Evolutionary conservation across 768 basidiomycete genomes (phyloP).

Genomic region (Phanerochaete carnosa): DNA sequence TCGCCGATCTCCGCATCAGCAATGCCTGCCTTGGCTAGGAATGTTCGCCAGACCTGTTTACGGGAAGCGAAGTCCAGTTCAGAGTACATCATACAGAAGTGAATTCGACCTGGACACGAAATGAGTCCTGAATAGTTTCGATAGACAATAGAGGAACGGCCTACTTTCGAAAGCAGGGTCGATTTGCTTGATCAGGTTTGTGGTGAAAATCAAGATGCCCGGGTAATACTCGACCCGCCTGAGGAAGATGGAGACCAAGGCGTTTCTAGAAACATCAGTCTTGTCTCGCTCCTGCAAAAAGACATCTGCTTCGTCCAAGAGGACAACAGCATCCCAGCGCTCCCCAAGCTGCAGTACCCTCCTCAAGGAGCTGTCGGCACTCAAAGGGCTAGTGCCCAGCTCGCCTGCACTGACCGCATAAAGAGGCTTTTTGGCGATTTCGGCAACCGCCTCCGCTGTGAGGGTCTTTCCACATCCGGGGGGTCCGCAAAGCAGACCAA

Average conservation of each 20-base stretch:
- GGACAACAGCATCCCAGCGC: slow-evolving; percentile 32
- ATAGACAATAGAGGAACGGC: slow-evolving; percentile 1
- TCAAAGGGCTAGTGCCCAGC: slow-evolving; percentile 26
- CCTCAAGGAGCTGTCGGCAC: slow-evolving; percentile 22
- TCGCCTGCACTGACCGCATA: slow-evolving; percentile 32
- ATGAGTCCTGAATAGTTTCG: not conserved
- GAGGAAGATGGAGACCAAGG: slow-evolving; percentile 34
- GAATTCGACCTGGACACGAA: slow-evolving; percentile 28
- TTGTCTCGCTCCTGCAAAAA: slow-evolving; percentile 27
- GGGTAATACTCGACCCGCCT: slow-evolving; percentile 36
- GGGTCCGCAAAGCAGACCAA: slow-evolving; percentile 30
- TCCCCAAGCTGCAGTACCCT: slow-evolving; percentile 27
- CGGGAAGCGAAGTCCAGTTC: slow-evolving; percentile 25
- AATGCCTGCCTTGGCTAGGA: slow-evolving; percentile 18
- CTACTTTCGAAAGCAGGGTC: slow-evolving; percentile 33
- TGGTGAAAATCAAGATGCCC: slow-evolving; percentile 35
- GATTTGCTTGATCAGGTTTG: slow-evolving; percentile 27
- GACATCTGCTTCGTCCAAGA: slow-evolving; percentile 29
- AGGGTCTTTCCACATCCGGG: slow-evolving; percentile 38
- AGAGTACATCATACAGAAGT: slow-evolving; percentile 31
- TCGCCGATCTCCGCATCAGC: slow-evolving; percentile 9
- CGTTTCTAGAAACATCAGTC: slow-evolving; percentile 28
- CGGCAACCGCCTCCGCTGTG: slow-evolving; percentile 33
- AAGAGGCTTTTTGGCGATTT: slow-evolving; percentile 27
- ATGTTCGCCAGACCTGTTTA: slow-evolving; percentile 27